Conservation (phyloP, 352 stramenopile species). For the Pythium brassicae region DNA sequence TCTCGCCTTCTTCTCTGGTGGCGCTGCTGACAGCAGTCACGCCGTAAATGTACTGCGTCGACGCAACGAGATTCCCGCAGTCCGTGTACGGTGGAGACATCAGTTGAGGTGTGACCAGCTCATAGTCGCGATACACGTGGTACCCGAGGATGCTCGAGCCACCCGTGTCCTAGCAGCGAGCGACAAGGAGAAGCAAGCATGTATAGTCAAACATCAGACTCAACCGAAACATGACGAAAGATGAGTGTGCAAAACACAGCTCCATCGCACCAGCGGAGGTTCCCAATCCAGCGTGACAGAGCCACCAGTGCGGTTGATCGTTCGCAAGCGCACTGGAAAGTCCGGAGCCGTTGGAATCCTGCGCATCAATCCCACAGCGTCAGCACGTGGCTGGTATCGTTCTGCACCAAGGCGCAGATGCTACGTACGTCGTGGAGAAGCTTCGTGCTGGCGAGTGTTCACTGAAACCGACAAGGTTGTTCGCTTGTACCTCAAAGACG, state of each 20-base stretch:
- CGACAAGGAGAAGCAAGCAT: too few relatives aligned
- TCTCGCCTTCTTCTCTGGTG: constrained; percentile 20
- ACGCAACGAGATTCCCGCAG: constrained; percentile 31
- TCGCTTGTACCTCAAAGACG: constrained; percentile 46
- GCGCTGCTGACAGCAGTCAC: constrained; percentile 33
- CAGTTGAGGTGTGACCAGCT: constrained; percentile 23
- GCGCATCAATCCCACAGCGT: neutral
- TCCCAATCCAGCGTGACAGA: constrained; percentile 40
- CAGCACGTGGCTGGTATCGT: neutral
- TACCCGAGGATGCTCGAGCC: constrained; percentile 42
- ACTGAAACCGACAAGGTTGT: constrained; percentile 35
- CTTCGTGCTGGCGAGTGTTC: constrained; percentile 20
- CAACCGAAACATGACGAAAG: neutral
- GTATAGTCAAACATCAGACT: too few relatives aligned
- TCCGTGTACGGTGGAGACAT: constrained; percentile 37
- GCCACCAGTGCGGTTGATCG: constrained; percentile 30
- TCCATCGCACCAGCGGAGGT: constrained; percentile 25
- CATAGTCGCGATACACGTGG: constrained; percentile 53
- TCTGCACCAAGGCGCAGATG: too few relatives aligned
- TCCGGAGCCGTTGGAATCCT: constrained; percentile 34
- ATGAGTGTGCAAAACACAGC: neutral
- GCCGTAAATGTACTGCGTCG: constrained; percentile 42
- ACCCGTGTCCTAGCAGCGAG: constrained; percentile 25
- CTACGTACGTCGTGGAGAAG: constrained; percentile 30
- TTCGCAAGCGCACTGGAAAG: constrained; percentile 25